A percentile compares a stretch with the other conserved stretches of the same genome.
Evolutionary conservation across 169 alveolate species (phyloP).

Genomic region (Ichthyophthirius multifiliis): DNA sequence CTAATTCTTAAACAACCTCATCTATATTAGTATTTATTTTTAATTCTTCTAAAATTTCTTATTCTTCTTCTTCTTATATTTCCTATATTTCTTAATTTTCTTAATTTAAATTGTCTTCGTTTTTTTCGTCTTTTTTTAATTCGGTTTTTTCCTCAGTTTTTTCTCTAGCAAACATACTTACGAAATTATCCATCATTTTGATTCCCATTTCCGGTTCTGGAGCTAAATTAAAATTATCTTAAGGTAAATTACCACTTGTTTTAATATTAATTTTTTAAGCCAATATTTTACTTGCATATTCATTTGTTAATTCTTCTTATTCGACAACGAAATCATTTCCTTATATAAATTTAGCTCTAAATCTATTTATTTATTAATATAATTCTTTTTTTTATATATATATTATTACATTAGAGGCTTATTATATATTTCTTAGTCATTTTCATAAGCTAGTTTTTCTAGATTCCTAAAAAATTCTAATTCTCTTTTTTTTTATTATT

Average conservation of each 20-base stretch:
- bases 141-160: background rate
- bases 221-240: too few species aligned
- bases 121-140: background rate
- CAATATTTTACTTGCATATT: background rate
- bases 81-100: background rate
- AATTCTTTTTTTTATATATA: background rate
- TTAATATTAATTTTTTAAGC: background rate
- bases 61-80: background rate
- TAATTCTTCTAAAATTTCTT: background rate
- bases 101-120: background rate
- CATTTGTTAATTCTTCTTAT: background rate
- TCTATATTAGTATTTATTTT: background rate
- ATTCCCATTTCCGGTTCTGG: constrained; percentile 12
- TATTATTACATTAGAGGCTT: background rate
- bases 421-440: background rate
- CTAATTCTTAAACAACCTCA: too few species aligned
- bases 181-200: background rate
- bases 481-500: background rate
- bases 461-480: background rate
- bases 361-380: background rate
- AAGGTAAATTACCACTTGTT: background rate
- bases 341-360: background rate
- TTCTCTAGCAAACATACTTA: constrained; percentile 1
- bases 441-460: background rate
- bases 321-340: background rate